Evolutionary conservation across 345 rosid species (phyloP), one percentile per base, ranked within the genome.

Genomic region (Eucalyptus lansdowneana): DNA sequence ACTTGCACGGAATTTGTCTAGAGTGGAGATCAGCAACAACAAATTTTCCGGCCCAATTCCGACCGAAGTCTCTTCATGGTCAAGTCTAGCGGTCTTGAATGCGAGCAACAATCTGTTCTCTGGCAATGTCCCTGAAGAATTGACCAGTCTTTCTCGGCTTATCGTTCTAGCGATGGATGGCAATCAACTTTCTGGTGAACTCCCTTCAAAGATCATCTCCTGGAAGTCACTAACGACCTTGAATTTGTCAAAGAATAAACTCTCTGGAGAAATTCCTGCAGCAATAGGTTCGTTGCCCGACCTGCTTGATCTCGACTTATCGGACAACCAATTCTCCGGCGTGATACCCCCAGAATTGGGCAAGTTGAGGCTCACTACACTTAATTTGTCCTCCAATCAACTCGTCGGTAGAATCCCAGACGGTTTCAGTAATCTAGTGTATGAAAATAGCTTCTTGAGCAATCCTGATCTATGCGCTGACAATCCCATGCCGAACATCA

Each of bases 1-100:
- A 8, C 42, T 94, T 50, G 96, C 97, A 21, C 88, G 94, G 98
- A 96, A 97, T 91, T 54, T 98, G 87, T 87, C 97, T 5, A 94
- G 97, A 62, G 88, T 97, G 80, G 98, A 98, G 88, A 92, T 97
- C 24, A 94, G 93, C 86, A 91, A 95, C 94, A 98, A 98, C 89
- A 51, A 29, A 27, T 96, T 98, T 89, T 95, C 96, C 2, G 99
- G 99, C 56, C 93, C 91, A 89, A 95, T 98, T 88, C 99, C 98
- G 5, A 53, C 29, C 21, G 91, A 49, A 15, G 90, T 94, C 34
- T 93, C 92, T 37, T 88, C 93, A 62, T 97, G 98, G 98, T 92
- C 91, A 14, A 92, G 92, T 50, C 37, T 97, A 91, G 87, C 31
- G 9, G 96, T 91, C 76, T 93, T 97, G 50, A 42, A 92, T 50